Evolutionary conservation across 805 yeast genomes (phyloP).

Genomic region (Suhomyces pyralidae): DNA sequence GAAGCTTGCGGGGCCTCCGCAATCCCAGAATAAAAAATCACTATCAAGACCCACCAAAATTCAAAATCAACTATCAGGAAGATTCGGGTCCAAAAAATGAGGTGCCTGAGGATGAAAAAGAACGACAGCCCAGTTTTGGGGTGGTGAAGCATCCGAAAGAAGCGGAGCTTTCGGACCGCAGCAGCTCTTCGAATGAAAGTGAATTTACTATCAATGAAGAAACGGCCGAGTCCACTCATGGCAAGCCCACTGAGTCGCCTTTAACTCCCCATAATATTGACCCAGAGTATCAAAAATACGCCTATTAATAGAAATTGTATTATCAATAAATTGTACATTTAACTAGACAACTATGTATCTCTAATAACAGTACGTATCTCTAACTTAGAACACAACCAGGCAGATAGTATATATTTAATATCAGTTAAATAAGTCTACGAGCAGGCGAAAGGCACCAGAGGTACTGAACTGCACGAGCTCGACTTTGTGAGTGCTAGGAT

Average conservation of each 20-base stretch:
- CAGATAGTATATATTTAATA: too few species aligned
- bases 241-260: neutral
- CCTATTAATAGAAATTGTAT: constrained; percentile 17
- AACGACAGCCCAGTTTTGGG: constrained; percentile 16
- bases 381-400: too few species aligned
- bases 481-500: too few species aligned
- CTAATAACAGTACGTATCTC: too few species aligned
- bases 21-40: constrained; percentile 30
- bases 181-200: constrained; percentile 9
- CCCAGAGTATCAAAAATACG: constrained; percentile 16
- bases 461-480: too few species aligned
- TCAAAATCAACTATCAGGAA: neutral
- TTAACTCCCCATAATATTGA: neutral
- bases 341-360: too few species aligned
- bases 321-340: too few species aligned
- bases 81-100: neutral
- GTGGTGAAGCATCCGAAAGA: constrained; percentile 6
- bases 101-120: neutral
- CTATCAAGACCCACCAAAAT: constrained; percentile 15
- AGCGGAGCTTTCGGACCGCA: constrained; percentile 1
- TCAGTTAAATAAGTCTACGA: too few species aligned
- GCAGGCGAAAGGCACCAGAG: too few species aligned
- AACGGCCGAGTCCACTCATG: neutral
- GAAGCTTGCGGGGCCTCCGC: constrained; percentile 18
- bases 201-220: constrained; percentile 12